Conservation (phyloP, 345 rosid genomes). For the Populus ilicifolia region DNA sequence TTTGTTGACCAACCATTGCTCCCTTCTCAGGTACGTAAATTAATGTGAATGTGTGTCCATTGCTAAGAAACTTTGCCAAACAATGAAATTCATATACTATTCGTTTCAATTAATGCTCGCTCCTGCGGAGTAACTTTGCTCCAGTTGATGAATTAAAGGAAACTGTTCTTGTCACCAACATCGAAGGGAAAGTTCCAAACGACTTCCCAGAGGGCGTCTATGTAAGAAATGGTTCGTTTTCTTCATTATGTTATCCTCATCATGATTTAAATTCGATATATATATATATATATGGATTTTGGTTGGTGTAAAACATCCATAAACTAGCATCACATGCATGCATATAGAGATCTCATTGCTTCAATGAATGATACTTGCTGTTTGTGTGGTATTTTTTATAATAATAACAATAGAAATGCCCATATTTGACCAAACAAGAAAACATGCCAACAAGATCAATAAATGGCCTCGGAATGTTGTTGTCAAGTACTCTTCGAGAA, state of each 20-base stretch:
- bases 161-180: slow-evolving; percentile 17
- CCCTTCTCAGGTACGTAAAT: slow-evolving; percentile 34
- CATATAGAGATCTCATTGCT: too few relatives aligned
- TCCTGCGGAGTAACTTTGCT: slow-evolving; percentile 38
- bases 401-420: too few relatives aligned
- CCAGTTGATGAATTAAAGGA: slow-evolving; percentile 34
- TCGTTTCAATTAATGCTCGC: neutral
- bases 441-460: too few relatives aligned
- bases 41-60: neutral
- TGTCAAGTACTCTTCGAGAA: too few relatives aligned
- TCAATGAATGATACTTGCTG: too few relatives aligned
- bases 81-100: too few relatives aligned
- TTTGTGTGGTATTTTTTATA: too few relatives aligned
- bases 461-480: too few relatives aligned
- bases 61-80: neutral
- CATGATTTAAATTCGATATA: too few relatives aligned
- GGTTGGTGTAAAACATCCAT: too few relatives aligned
- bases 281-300: neutral
- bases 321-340: too few relatives aligned
- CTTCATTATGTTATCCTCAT: neutral
- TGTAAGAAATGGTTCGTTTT: slow-evolving; percentile 30
- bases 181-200: slow-evolving; percentile 28
- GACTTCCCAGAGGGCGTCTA: slow-evolving; percentile 21
- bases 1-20: slow-evolving; percentile 38
- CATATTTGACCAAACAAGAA: too few relatives aligned